These are phyloP conservation scores for Scenedesmus sp. DNA, from an alignment of 163 green algal genomes.

Conservation along the genomic window DNA sequence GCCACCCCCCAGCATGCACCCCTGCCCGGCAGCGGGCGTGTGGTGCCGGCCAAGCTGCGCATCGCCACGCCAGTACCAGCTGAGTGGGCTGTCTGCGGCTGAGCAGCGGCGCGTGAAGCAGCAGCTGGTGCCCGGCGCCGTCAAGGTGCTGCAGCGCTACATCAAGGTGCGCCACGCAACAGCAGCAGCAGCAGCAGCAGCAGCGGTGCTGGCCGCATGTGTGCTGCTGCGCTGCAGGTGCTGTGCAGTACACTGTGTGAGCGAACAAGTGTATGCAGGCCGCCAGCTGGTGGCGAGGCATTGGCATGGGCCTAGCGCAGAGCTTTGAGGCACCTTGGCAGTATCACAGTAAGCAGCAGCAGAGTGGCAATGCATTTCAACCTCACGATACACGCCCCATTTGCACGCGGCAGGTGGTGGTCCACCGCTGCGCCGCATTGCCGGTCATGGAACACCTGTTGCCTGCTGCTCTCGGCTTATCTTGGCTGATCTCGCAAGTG, in stretches of 20 bases:
- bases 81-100: slow-evolving; percentile 1
- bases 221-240: background rate
- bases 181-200: background rate
- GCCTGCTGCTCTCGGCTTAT: background rate
- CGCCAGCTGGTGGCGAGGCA: no score
- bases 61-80: slow-evolving; percentile 20
- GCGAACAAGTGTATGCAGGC: no score
- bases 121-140: slow-evolving; percentile 46
- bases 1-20: background rate
- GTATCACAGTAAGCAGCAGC: no score
- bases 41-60: background rate
- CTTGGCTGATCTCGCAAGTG: background rate
- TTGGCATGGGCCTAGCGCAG: no score
- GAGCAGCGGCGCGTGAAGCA: slow-evolving; percentile 24
- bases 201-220: background rate
- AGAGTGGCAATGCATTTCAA: no score
- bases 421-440: background rate
- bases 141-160: slow-evolving; percentile 31
- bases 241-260: background rate
- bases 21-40: background rate
- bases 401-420: background rate
- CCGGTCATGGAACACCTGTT: background rate
- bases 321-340: no score
- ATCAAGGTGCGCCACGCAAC: slow-evolving; percentile 19
- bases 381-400: no score